A percentile compares a stretch with the other conserved stretches of the same genome.
phyloP scores from a whole-genome alignment of 805 yeast genomes.

The Candida wancherniae region DNA sequence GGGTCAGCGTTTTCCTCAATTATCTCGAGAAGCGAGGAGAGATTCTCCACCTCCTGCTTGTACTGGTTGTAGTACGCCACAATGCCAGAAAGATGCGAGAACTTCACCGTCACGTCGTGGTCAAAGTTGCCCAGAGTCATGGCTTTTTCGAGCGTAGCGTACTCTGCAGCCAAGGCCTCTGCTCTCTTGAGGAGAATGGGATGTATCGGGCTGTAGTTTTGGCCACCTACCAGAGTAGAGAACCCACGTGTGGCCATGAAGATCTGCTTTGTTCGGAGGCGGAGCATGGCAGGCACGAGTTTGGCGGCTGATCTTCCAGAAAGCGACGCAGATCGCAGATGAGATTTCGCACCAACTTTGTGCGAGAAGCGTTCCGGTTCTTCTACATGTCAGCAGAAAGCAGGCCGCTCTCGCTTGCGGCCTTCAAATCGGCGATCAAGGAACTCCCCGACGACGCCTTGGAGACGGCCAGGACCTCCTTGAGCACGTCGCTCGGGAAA shows the following conservation, averaged over 20 bases:
- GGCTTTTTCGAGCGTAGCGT: slow-evolving; percentile 22
- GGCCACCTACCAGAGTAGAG: too few species aligned
- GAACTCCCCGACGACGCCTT: slow-evolving; percentile 45
- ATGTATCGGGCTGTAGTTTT: too few species aligned
- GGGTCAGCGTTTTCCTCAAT: slow-evolving; percentile 20
- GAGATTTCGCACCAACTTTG: background rate
- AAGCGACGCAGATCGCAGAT: background rate
- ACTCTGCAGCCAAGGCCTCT: slow-evolving; percentile 26
- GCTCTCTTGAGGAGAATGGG: slow-evolving; percentile 39
- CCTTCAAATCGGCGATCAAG: slow-evolving; percentile 49
- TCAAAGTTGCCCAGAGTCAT: slow-evolving; percentile 30
- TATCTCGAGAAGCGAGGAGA: slow-evolving; percentile 24
- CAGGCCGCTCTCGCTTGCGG: slow-evolving; percentile 27
- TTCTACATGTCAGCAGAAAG: slow-evolving; percentile 20
- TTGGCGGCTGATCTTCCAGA: background rate
- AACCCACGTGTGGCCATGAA: too few species aligned
- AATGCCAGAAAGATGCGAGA: slow-evolving; percentile 28
- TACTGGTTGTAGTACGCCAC: slow-evolving; percentile 30
- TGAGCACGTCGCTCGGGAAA: slow-evolving; percentile 29
- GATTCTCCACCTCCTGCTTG: slow-evolving; percentile 21
- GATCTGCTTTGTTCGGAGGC: slow-evolving; percentile 5
- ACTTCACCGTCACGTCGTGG: slow-evolving; percentile 29
- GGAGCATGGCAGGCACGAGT: slow-evolving; percentile 1
- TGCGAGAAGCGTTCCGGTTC: too few species aligned
- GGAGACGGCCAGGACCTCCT: slow-evolving; percentile 12